A percentile compares a stretch with the other conserved stretches of the same genome.
Conservation (phyloP, 1,139 yeast species). For the Taiozyma onychis region DNA sequence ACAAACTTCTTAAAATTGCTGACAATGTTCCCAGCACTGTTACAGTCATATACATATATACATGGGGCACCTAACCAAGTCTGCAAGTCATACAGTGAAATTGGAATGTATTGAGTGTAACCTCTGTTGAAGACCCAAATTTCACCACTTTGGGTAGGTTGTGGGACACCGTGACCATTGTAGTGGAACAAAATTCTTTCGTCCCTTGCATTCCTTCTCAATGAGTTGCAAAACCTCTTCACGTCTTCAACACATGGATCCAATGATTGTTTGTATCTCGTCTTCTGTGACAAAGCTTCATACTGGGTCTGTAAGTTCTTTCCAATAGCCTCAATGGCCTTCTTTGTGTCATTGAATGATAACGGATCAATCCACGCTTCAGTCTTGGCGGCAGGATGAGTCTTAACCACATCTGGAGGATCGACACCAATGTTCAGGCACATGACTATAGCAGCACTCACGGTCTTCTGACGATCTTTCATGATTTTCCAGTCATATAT, state of each 20-base stretch:
- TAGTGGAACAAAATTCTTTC: constrained; percentile 88
- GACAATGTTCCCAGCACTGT: constrained; percentile 91
- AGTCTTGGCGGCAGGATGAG: constrained; percentile 87
- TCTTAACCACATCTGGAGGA: constrained; percentile 93
- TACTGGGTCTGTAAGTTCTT: constrained; percentile 83
- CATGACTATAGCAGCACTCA: constrained; percentile 86
- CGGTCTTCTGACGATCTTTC: constrained; percentile 88
- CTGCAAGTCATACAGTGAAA: constrained; percentile 85
- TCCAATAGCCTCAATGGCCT: constrained; percentile 89
- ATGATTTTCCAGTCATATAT: constrained; percentile 87
- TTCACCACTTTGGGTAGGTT: constrained; percentile 96
- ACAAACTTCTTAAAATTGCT: constrained; percentile 86
- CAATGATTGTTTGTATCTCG: constrained; percentile 82
- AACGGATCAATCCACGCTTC: constrained; percentile 96
- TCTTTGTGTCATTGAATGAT: constrained; percentile 77
- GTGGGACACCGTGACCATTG: constrained; percentile 98
- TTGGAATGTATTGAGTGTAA: constrained; percentile 95
- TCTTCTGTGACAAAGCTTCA: constrained; percentile 80
- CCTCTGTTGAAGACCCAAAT: constrained; percentile 98
- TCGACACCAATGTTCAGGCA: constrained; percentile 94
- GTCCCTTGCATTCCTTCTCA: constrained; percentile 87
- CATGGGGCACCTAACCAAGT: constrained; percentile 99
- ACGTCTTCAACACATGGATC: constrained; percentile 97
- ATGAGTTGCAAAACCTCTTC: constrained; percentile 82
- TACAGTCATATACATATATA: constrained; percentile 90